Base-by-base conservation (phyloP, 306 rosid genomes). In the Pyrus communis region DNA sequence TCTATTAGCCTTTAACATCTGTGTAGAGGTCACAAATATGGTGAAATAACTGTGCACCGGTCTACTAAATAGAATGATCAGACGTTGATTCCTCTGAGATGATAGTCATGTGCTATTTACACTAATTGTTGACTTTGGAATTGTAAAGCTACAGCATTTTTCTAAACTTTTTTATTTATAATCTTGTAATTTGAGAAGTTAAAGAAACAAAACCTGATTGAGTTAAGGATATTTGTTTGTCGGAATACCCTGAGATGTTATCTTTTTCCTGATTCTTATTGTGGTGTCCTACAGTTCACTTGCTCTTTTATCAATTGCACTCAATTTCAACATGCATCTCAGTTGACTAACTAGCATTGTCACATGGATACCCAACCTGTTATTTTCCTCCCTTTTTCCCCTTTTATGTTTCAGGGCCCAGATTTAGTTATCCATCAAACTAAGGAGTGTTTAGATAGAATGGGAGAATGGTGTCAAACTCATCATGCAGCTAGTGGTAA, bases 401-500 rank as follows among this genome's bases (percentile, higher is more conserved):
- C 63, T 81, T 77, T 82, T 61, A 38, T 68, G 55, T 86, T 83
- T 75, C 80, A 95, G 98, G 98, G 98, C 83, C 98, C 98, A 78
- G 93, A 92, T 88, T 75, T 95, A 88, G 96, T 95, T 76, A 92
- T 95, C 79, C 95, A 87, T 80, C 98, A 95, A 86, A 81, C 81
- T 52, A 79, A 87, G 86, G 98, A 90, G 78, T 92, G 96, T 84
- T 83, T 95, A 78, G 97, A 92, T 75, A 55, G 45, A 65, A 95
- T 95, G 98, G 97, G 97, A 79, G 98, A 92, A 78, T 95, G 98
- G 98, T 95, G 98, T 85, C 93, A 85, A 80, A 89, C 70, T 77
- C 98, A 95, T 88, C 98, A 95, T 78, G 87, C 75, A 69, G 96
- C 87, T 60, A 95, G 98, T 84, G 98, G 98, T 95, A 87, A 89